phyloP scores from a whole-genome alignment of 345 rosid genomes.

The Aquilaria sinensis region DNA sequence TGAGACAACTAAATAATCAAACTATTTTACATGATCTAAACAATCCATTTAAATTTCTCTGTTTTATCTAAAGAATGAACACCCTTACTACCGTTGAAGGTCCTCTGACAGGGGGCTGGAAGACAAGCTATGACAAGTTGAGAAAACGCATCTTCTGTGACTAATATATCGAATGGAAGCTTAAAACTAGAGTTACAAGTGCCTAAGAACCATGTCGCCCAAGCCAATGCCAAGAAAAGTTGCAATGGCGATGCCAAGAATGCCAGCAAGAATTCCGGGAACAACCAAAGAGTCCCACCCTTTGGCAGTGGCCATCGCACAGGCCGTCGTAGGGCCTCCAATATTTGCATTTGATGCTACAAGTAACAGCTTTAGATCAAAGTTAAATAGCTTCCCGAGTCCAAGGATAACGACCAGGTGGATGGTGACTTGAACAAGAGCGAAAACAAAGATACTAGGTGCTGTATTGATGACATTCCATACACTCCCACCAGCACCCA shows the following conservation, averaged over 20 bases:
- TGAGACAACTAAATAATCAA: too few species aligned
- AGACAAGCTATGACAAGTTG: too few species aligned
- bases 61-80: too few species aligned
- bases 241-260: slow-evolving; percentile 65
- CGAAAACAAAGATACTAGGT: slow-evolving; percentile 67
- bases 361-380: slow-evolving; percentile 52
- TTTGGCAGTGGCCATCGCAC: slow-evolving; percentile 85
- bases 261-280: slow-evolving; percentile 68
- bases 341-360: slow-evolving; percentile 80
- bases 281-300: slow-evolving; percentile 73
- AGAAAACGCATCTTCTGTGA: too few species aligned
- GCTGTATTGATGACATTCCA: slow-evolving; percentile 67
- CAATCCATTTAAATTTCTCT: too few species aligned
- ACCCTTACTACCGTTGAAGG: too few species aligned
- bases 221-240: slow-evolving; percentile 74
- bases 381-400: slow-evolving; percentile 41
- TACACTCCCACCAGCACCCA: slow-evolving; percentile 80
- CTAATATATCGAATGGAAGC: too few species aligned
- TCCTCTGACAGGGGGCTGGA: too few species aligned
- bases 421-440: slow-evolving; percentile 51
- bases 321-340: slow-evolving; percentile 89
- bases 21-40: too few species aligned
- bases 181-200: slow-evolving; percentile 21
- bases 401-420: slow-evolving; percentile 52
- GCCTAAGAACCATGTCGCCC: slow-evolving; percentile 52